Evolutionary conservation across 768 basidiomycete species (phyloP), one percentile per base, ranked within the genome.

Genomic region (Pleurotus djamor): DNA sequence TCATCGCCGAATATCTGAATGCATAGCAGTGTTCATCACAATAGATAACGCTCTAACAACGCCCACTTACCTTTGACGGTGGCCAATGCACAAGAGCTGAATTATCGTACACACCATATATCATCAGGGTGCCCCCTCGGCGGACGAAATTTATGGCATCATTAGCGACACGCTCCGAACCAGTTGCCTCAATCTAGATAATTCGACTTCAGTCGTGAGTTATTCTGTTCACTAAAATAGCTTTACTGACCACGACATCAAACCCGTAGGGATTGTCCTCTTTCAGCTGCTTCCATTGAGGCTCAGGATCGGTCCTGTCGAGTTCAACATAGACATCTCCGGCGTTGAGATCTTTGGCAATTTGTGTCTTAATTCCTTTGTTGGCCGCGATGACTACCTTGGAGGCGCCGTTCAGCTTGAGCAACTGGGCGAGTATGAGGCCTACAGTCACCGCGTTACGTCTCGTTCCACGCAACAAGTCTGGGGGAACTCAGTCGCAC

Each of bases 31-130:
- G 3, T 41, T 34, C 35, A 2, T 28, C 37, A 9, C 35, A 48
- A 32, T 35, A 48, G 28, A 12, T 28, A 48, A 17, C 41, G 14
- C 16, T 9, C 6, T 54, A 35, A n/a, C 41, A 28, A 21, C 28
- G 38, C 12, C 79, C 76, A 66, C 89, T 88, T 59, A 89, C 89
- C 74, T 85, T 86, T 52, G 79, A 78, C 1, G 87, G 87, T 1
- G 84, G 75, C 87, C 87, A 89, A 64, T 83, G 81, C 2, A 89
- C 85, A n/a, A 78, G 78, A 1, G 87, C 88, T 34, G 81, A 79
- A 66, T 89, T 85, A 59, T 83, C 83, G 68, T 92, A 92, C 21
- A 92, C 90, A 37, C 90, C 89, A 65, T 92, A 92, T 17, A 88
- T 77, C 81, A 89, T 82, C 61, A 88, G 66, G 5, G 86, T 87